phyloP scores from a whole-genome alignment of 345 rosid genomes.

The Euphorbia lathyris region DNA sequence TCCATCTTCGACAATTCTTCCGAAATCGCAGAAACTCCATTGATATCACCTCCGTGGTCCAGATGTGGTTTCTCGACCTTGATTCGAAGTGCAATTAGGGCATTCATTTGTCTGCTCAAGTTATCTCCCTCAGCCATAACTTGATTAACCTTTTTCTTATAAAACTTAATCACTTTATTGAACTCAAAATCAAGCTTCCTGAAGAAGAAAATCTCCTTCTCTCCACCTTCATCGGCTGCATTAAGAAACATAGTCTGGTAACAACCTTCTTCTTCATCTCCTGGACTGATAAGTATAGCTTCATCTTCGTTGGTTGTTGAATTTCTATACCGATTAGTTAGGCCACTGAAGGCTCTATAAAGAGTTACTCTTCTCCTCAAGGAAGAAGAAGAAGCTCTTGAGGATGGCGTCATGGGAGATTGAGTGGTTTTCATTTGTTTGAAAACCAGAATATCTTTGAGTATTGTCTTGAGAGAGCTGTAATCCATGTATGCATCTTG shows the following conservation, averaged over 20 bases:
- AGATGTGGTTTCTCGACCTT: constrained; percentile 52
- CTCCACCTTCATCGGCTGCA: constrained; percentile 57
- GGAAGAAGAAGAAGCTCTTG: constrained; percentile 6
- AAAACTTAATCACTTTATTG: constrained; percentile 56
- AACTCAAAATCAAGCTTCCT: constrained; percentile 61
- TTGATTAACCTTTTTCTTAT: constrained; percentile 46
- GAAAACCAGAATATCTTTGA: constrained; percentile 43
- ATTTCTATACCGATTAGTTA: constrained; percentile 32
- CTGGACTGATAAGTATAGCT: constrained; percentile 44
- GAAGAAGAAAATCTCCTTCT: constrained; percentile 53
- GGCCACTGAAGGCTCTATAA: constrained; percentile 81
- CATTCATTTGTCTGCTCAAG: constrained; percentile 70
- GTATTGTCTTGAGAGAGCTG: constrained; percentile 45
- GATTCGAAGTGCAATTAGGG: constrained; percentile 66
- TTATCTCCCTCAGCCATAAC: constrained; percentile 61
- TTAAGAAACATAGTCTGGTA: constrained; percentile 49
- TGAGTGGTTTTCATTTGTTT: constrained; percentile 17
- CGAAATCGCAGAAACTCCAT: constrained; percentile 13
- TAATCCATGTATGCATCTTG: constrained; percentile 81
- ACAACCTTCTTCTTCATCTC: constrained; percentile 15
- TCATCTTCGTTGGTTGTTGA: constrained; percentile 52
- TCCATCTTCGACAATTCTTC: constrained; percentile 26
- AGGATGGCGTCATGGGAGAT: constrained; percentile 17
- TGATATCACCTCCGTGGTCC: constrained; percentile 12
- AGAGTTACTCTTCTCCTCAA: constrained; percentile 39